A percentile compares a stretch with the other conserved stretches of the same genome.
phyloP scores from a whole-genome alignment of 345 rosid species.

The Linum usitatissimum region DNA sequence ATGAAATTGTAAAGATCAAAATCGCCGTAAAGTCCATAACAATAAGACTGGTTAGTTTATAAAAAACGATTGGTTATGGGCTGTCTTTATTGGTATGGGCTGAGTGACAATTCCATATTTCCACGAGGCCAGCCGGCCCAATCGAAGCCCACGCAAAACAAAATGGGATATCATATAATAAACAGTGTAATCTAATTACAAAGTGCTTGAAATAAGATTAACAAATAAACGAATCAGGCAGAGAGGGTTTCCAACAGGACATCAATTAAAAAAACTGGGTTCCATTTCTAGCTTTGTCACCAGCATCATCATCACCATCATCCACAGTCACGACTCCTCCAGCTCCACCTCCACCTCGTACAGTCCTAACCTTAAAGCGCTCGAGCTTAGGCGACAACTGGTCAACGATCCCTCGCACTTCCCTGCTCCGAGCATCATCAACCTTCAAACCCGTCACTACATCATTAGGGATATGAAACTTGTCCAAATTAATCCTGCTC shows the following conservation, averaged over 20 bases:
- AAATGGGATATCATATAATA: neutral
- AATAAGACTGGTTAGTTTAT: too few relatives aligned
- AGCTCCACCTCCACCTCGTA: neutral
- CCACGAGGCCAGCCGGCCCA: too few relatives aligned
- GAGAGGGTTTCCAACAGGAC: neutral
- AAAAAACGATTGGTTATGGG: too few relatives aligned
- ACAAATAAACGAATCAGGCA: neutral
- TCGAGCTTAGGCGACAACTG: slow-evolving; percentile 17
- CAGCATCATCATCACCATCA: neutral
- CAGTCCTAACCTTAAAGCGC: slow-evolving; percentile 27
- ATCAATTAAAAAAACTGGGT: neutral
- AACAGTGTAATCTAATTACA: too few relatives aligned
- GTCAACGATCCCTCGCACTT: neutral
- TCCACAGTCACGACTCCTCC: slow-evolving; percentile 4
- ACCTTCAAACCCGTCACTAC: slow-evolving; percentile 4
- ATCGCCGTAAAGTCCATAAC: too few relatives aligned
- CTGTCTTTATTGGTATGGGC: too few relatives aligned
- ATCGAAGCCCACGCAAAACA: too few relatives aligned
- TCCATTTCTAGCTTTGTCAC: slow-evolving; percentile 3
- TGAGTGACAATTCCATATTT: too few relatives aligned
- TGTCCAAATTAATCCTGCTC: slow-evolving; percentile 14
- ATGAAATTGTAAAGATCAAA: too few relatives aligned
- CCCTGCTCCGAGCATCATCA: slow-evolving; percentile 4
- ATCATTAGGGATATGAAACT: neutral
- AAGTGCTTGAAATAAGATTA: too few relatives aligned